Evolutionary conservation across 495 filamentous ascomycete genomes (phyloP), one percentile per base, ranked within the genome.

Genomic region (Penicillium steckii): DNA sequence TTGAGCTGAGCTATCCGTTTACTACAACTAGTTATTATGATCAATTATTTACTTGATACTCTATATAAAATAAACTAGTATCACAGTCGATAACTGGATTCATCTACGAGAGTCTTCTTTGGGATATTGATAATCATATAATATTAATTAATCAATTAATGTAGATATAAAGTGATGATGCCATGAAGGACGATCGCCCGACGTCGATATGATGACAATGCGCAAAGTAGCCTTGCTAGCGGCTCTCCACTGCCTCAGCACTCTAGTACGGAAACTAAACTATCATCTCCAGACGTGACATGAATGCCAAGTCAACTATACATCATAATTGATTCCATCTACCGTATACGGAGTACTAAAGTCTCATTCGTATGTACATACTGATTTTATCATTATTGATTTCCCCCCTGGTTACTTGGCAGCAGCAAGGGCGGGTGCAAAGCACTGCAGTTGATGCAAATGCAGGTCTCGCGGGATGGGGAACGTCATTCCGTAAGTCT

Each of bases 121-220:
- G n/a, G 10, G 29, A 32, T 37, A 17, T 37, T 17, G n/a, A n/a
- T n/a, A n/a, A n/a, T n/a, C n/a, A n/a, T n/a, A n/a, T n/a, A n/a
- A n/a, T n/a, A n/a, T n/a, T n/a, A n/a, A n/a, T n/a, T 18, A 18
- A 15, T 15, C 33, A 37, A 15, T 17, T 15, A 19, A 32, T 3
- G 29, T 33, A n/a, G 4, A n/a, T 6, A 15, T 17, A 38, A 41
- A 41, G 38, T 41, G 38, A 41, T 41, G 38, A 41, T 41, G 19
- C 38, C 38, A 41, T 41, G 13, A 29, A 26, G 22, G 21, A 18
- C 21, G 13, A 15, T 35, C 57, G 32, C 21, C 15, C 55, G 51
- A 58, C 55, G 59, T 61, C 44, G 59, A 52, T 57, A 62, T 65
- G 62, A 65, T 64, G 61, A 15, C 57, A 60, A 49, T 46, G n/a